Evolutionary conservation across 345 rosid species (phyloP).

Genomic region (Trapa bicornis): DNA sequence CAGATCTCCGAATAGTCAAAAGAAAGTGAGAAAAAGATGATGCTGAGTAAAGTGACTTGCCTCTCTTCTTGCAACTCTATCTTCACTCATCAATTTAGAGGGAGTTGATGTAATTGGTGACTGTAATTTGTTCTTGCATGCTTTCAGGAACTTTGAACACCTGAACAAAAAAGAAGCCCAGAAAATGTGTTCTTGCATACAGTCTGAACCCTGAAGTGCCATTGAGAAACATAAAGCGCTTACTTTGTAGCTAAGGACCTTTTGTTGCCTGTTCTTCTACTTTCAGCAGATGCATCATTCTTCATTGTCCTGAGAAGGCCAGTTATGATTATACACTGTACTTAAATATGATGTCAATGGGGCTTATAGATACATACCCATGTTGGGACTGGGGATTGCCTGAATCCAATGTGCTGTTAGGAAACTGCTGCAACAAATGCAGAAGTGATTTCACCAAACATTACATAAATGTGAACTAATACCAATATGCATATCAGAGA

Average conservation of each 20-base stretch:
- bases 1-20: not conserved
- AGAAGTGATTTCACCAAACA: not conserved
- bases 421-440: slow-evolving; percentile 29
- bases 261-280: slow-evolving; percentile 43
- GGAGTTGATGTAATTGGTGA: slow-evolving; percentile 57
- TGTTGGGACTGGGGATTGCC: slow-evolving; percentile 45
- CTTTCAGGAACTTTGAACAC: slow-evolving; percentile 39
- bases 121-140: slow-evolving; percentile 45
- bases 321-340: not conserved
- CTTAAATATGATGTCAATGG: not conserved
- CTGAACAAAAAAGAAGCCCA: slow-evolving; percentile 24
- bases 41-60: slow-evolving; percentile 23
- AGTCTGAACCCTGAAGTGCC: not conserved
- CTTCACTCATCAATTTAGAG: slow-evolving; percentile 62
- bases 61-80: slow-evolving; percentile 73
- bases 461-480: not conserved
- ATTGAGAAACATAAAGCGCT: slow-evolving; percentile 7
- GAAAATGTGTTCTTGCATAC: slow-evolving; percentile 8
- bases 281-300: slow-evolving; percentile 30
- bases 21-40: not conserved
- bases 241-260: slow-evolving; percentile 78
- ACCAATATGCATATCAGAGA: not conserved
- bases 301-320: slow-evolving; percentile 30
- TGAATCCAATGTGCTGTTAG: slow-evolving; percentile 20
- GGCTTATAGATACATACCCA: slow-evolving; percentile 14